These are phyloP conservation scores for Scenedesmus sp. DNA, from an alignment of 163 green algal species.

Conservation along the genomic window DNA sequence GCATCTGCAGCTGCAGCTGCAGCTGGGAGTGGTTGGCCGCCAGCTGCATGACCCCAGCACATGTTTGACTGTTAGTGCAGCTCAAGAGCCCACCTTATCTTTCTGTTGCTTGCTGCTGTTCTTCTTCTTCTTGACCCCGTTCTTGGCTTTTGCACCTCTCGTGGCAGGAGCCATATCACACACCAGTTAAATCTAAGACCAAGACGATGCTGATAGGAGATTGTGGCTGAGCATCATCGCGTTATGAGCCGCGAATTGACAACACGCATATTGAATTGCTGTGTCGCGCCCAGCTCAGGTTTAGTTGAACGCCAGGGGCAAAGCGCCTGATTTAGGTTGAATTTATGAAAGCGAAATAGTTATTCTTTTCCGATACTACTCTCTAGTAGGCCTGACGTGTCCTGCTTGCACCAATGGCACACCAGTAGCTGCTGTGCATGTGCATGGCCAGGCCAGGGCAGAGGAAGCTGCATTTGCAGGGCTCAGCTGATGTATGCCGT, in stretches of 20 bases:
- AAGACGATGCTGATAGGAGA: not conserved
- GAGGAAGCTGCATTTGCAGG: not conserved
- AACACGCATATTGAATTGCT: not conserved
- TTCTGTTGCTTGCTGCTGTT: not conserved
- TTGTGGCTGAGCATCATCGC: too few species aligned
- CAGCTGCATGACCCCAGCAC: too few species aligned
- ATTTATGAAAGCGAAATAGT: not conserved
- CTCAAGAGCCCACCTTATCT: not conserved
- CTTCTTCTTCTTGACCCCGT: not conserved
- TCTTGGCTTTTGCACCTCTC: not conserved
- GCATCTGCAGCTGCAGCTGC: too few species aligned
- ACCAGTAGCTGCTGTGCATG: too few species aligned
- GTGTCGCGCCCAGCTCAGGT: not conserved
- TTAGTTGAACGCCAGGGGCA: not conserved
- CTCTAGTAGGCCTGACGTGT: not conserved
- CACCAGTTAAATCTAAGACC: not conserved
- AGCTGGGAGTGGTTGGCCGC: too few species aligned
- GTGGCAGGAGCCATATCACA: not conserved
- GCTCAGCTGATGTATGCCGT: not conserved
- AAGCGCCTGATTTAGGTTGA: not conserved
- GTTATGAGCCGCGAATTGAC: not conserved
- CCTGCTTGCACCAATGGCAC: not conserved
- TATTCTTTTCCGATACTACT: not conserved
- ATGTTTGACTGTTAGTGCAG: not conserved
- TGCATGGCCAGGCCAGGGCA: not conserved